Evolutionary conservation across 108 stramenopile species (phyloP).

Genomic region (Mediolabrus comicus): DNA sequence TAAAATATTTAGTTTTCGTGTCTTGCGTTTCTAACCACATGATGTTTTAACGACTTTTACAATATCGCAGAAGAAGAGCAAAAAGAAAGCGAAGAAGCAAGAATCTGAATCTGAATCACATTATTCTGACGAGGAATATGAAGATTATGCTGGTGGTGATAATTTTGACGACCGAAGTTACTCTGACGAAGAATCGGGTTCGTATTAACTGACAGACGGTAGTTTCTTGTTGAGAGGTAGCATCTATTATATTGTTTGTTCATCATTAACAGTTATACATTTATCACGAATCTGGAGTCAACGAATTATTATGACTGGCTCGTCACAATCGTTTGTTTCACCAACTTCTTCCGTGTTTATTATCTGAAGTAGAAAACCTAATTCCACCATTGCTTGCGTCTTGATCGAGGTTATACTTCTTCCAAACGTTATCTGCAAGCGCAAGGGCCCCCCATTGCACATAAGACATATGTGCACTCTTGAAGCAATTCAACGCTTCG

Average conservation of each 20-base stretch:
- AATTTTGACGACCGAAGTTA: not conserved
- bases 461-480: not conserved
- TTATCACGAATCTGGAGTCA: no score
- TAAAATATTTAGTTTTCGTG: no score
- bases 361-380: not conserved
- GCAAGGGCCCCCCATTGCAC: not conserved
- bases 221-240: not conserved
- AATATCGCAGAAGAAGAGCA: not conserved
- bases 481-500: not conserved
- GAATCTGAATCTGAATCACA: not conserved
- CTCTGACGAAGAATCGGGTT: not conserved
- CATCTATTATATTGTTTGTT: not conserved
- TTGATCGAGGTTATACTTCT: not conserved
- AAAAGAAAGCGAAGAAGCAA: constrained; percentile 2
- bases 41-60: no score
- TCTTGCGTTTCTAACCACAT: no score
- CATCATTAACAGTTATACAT: not conserved
- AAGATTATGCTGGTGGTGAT: not conserved
- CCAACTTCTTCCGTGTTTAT: not conserved
- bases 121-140: constrained; percentile 4
- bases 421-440: not conserved
- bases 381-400: not conserved
- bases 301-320: no score
- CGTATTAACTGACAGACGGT: not conserved
- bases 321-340: not conserved